phyloP scores from a whole-genome alignment of 345 rosid species.

The Euphorbia lathyris region DNA sequence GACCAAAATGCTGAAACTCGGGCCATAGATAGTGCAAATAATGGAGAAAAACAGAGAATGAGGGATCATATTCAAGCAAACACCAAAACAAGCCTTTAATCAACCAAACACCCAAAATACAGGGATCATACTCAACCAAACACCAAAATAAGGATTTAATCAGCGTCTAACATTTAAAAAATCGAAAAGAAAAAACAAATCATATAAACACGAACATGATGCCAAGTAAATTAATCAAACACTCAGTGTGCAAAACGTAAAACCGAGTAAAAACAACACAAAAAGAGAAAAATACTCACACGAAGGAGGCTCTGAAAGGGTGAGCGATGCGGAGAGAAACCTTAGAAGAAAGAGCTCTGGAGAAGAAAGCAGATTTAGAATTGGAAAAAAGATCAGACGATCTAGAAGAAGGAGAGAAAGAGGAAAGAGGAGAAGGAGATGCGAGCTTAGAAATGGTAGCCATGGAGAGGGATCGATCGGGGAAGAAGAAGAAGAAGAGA shows the following conservation, averaged over 20 bases:
- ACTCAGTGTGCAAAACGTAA: no score
- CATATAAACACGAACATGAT: not conserved
- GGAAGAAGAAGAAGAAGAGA: not conserved
- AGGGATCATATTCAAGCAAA: no score
- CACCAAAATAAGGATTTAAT: not conserved
- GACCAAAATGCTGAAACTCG: not conserved
- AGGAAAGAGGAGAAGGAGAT: slow-evolving; percentile 34
- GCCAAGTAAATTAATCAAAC: not conserved
- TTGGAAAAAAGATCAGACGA: slow-evolving; percentile 40
- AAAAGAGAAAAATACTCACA: slow-evolving; percentile 39
- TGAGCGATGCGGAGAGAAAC: slow-evolving; percentile 37
- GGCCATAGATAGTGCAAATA: no score
- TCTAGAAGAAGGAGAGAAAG: slow-evolving; percentile 33
- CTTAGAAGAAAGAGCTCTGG: slow-evolving; percentile 49
- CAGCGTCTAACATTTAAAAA: not conserved
- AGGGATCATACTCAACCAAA: not conserved
- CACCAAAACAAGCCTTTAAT: no score
- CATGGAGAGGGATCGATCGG: slow-evolving; percentile 34
- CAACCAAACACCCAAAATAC: no score
- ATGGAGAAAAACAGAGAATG: no score
- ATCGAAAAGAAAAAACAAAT: not conserved
- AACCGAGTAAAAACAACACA: no score
- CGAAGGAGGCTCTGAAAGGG: slow-evolving; percentile 36
- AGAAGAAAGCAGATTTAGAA: slow-evolving; percentile 14
- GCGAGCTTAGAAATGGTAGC: slow-evolving; percentile 82